A percentile compares a stretch with the other conserved stretches of the same genome.
These are phyloP conservation scores for Porodaedalea pini DNA, from an alignment of 1,284 basidiomycete genomes.

Conservation along the genomic window DNA sequence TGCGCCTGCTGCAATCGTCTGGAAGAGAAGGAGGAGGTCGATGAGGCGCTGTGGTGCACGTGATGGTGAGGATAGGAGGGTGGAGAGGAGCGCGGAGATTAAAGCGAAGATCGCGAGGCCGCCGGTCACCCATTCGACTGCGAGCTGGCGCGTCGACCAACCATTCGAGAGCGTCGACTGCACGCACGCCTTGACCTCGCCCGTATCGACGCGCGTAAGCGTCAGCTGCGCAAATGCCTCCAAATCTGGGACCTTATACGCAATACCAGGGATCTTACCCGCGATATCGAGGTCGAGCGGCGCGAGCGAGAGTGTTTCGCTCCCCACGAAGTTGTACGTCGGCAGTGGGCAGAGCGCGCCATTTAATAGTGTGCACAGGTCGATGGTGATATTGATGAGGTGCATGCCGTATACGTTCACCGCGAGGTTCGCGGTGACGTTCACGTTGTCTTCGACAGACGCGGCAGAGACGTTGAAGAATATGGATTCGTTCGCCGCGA, in stretches of 20 bases:
- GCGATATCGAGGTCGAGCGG: conserved; percentile 48
- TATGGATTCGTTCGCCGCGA: conserved; percentile 64
- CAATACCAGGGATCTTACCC: conserved; percentile 69
- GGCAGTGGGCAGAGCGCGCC: conserved; percentile 88
- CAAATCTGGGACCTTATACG: conserved; percentile 86
- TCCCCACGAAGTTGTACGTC: conserved; percentile 80
- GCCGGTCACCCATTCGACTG: conserved; percentile 77
- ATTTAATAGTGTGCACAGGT: conserved; percentile 71
- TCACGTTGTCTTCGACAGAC: conserved; percentile 71
- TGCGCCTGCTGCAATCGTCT: conserved; percentile 73
- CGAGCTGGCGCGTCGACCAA: conserved; percentile 71
- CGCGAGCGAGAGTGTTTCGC: conserved; percentile 74
- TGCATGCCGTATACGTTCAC: conserved; percentile 81
- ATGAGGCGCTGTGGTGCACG: conserved; percentile 65
- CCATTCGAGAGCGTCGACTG: conserved; percentile 92
- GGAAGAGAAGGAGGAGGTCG: conserved; percentile 79
- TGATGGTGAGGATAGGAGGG: conserved; percentile 40
- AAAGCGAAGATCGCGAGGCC: conserved; percentile 68
- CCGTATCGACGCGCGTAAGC: conserved; percentile 65
- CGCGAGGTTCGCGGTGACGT: conserved; percentile 74
- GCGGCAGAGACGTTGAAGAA: conserved; percentile 73
- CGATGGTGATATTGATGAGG: conserved; percentile 72
- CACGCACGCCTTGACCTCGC: conserved; percentile 79
- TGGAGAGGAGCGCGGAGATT: conserved; percentile 65
- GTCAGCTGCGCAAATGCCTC: conserved; percentile 86